Base-by-base conservation (phyloP, 345 rosid genomes). In the Corchorus olitorius region DNA sequence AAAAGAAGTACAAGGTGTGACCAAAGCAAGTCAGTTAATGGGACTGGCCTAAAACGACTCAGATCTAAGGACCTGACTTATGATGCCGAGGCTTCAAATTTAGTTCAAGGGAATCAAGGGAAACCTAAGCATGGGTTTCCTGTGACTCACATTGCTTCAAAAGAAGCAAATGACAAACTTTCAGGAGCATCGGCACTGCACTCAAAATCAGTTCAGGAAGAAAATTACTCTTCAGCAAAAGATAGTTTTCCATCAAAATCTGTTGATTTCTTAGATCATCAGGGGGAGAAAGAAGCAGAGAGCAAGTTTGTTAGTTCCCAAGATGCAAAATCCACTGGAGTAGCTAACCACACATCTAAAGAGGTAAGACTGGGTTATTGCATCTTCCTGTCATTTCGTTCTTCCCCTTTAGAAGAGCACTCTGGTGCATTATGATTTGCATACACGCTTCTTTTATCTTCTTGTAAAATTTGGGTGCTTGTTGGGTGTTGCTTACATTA, bases 1-100 rank as follows among this genome's bases (percentile, higher is more conserved):
- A 95, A 87, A 82, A 89, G 92, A 84, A 90, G 84, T 80, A 80
- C 80, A 78, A 86, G 84, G 73, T 16, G 69, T 70, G 87, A 80
- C 64, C 41, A 78, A 74, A 68, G 56, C 17, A 81, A 83, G 73
- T 74, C 77, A 80, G 64, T 67, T 35, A 76, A 17, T 61, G 56
- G 53, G 35, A 72, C 58, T 81, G 70, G 62, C 59, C 72, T 35
- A 61, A 89, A 93, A 86, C 91, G 86, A 70, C 72, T 81, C 49
- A 81, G 87, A 63, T 37, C 79, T 69, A 76, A 63, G 71, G 73
- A 74, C 72, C 48, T 54, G 37, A 70, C 22, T 45, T 46, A 13
- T 46, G 64, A 41, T 75, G 50, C 69, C 46, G 78, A 77, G 79
- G 64, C 56, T 76, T 80, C 76, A 53, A 70, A 63, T 54, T 67